Evolutionary conservation across 805 yeast genomes (phyloP).

Genomic region (Candida glaebosa): DNA sequence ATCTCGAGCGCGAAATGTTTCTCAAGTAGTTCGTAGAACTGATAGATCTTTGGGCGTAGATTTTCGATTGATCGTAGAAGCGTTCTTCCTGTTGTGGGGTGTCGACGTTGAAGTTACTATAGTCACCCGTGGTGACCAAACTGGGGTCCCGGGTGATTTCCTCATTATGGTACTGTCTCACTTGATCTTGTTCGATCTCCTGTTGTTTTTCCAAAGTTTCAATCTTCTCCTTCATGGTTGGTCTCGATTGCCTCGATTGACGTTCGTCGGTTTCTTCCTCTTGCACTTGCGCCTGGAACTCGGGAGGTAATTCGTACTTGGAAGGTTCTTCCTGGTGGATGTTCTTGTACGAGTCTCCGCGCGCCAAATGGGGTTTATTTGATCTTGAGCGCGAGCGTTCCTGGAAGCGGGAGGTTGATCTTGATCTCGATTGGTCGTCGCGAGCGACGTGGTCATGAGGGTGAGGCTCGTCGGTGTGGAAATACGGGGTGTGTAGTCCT

Average conservation of each 20-base stretch:
- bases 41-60: constrained; percentile 31
- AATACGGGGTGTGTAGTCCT: constrained; percentile 32
- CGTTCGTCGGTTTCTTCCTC: constrained; percentile 33
- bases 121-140: constrained; percentile 44
- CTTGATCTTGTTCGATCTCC: background rate
- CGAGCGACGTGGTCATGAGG: no score
- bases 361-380: constrained; percentile 59
- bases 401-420: constrained; percentile 15
- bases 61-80: constrained; percentile 11
- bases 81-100: constrained; percentile 16
- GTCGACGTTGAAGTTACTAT: constrained; percentile 43
- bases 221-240: constrained; percentile 43
- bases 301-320: constrained; percentile 42
- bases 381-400: constrained; percentile 13
- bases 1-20: constrained; percentile 62
- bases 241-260: constrained; percentile 36
- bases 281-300: constrained; percentile 19
- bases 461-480: constrained; percentile 29
- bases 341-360: constrained; percentile 74
- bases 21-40: constrained; percentile 57
- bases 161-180: constrained; percentile 12
- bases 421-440: constrained; percentile 29
- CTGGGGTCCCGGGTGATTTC: constrained; percentile 29
- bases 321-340: constrained; percentile 46
- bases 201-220: constrained; percentile 36